Evolutionary conservation across 2,329 filamentous ascomycete genomes (phyloP), one percentile per base, ranked within the genome.

Genomic region (Phialocephala sp.): DNA sequence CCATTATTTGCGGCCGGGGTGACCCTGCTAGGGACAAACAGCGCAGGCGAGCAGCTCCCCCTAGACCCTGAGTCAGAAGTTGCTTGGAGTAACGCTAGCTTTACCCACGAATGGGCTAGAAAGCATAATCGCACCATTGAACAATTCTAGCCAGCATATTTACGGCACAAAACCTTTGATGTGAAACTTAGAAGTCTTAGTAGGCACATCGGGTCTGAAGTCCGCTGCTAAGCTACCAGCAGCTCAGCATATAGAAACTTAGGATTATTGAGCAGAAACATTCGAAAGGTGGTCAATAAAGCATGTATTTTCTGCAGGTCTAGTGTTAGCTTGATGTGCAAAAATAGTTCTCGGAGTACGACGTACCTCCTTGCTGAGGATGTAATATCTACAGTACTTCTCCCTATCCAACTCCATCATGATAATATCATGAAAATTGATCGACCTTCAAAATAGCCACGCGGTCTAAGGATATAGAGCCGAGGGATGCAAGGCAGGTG

Each of bases 381-480:
- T 35, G 22, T 55, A 9, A 11, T 55, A 9, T 22, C 15, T 27
- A 32, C 32, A 2, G 32, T 55, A 32, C 32, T 55, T n/a, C 24
- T 55, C n/a, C 24, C 12, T 15, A 9, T 55, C 14, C 20, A 12
- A 12, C 2, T 32, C 3, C 3, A 14, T 4, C 2, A 27, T 36
- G 3, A 27, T 55, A 20, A 55, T n/a, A 12, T 12, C 6, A 15
- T 5, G 2, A 11, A 22, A 55, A 24, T 36, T 55, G 15, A 55
- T 55, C 5, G 9, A 32, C 24, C 50, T 55, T 18, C 50, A 55
- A 55, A 36, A 55, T 24, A 32, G 71, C 81, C 84, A 85, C 66
- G 84, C 83, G 22, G 80, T 85, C 32, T 75, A n/a, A n/a, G n/a
- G n/a, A n/a, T 80, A 74, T 75, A 71, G 70, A 68, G 6, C 66